These are phyloP conservation scores for Flaveria floridana DNA, from an alignment of 140 eudicot species.

Conservation along the genomic window DNA sequence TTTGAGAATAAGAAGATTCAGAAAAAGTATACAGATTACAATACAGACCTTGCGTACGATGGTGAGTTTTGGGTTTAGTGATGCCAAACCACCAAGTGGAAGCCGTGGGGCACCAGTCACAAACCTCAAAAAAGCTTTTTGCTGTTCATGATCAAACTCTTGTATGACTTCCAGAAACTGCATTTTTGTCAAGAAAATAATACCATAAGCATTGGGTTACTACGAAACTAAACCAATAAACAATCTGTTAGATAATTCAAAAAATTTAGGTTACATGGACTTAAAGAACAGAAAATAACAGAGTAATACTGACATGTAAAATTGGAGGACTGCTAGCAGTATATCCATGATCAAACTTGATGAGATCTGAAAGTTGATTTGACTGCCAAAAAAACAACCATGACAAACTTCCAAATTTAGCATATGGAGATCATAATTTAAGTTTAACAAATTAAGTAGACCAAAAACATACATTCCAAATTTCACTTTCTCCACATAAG, in stretches of 20 bases:
- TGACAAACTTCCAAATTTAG: neutral
- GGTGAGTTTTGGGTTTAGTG: slow-evolving; percentile 89
- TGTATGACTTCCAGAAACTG: slow-evolving; percentile 77
- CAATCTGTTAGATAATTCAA: neutral
- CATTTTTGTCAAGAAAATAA: neutral
- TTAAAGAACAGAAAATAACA: neutral
- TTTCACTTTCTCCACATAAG: slow-evolving; percentile 82
- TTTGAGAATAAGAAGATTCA: neutral
- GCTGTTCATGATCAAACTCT: slow-evolving; percentile 65
- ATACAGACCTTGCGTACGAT: slow-evolving; percentile 83
- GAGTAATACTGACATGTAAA: slow-evolving; percentile 50
- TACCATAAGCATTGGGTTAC: neutral
- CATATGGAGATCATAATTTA: neutral
- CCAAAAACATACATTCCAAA: slow-evolving; percentile 65
- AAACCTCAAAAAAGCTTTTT: slow-evolving; percentile 79
- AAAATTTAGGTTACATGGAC: neutral
- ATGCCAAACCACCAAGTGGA: slow-evolving; percentile 91
- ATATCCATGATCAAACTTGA: slow-evolving; percentile 97
- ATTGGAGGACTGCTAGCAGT: slow-evolving; percentile 88
- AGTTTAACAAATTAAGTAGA: neutral
- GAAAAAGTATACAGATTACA: neutral
- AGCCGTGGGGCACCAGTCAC: slow-evolving; percentile 98
- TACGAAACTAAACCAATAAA: slow-evolving; percentile 6
- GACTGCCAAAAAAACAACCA: slow-evolving; percentile 48
- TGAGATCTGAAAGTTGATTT: slow-evolving; percentile 66